Conservation (phyloP, 2,329 filamentous ascomycete species). For the Pseudocercospora eumusae region DNA sequence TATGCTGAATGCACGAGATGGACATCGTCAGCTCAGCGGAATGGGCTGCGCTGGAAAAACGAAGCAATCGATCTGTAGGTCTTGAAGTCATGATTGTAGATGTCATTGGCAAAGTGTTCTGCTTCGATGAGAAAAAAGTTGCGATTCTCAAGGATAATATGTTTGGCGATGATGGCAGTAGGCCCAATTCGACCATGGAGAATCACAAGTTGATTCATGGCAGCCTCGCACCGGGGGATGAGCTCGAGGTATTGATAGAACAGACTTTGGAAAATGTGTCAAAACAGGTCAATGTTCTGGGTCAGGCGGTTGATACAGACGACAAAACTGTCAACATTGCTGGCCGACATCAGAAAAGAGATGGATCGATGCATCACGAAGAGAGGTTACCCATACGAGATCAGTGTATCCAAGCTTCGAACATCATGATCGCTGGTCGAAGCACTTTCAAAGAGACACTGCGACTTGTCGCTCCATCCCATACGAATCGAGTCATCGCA, state of each 20-base stretch:
- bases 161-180: not conserved
- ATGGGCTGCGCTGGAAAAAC: conserved; percentile 46
- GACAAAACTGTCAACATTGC: conserved; percentile 37
- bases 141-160: conserved; percentile 34
- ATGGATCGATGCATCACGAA: conserved; percentile 28
- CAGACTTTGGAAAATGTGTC: not conserved
- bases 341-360: conserved; percentile 47
- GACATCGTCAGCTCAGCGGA: conserved; percentile 49
- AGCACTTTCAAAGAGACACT: conserved; percentile 51
- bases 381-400: conserved; percentile 15
- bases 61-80: conserved; percentile 42
- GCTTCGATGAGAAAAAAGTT: conserved; percentile 40
- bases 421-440: conserved; percentile 46
- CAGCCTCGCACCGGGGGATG: conserved; percentile 3
- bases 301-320: conserved; percentile 18
- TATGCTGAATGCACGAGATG: conserved; percentile 47
- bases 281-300: conserved; percentile 15
- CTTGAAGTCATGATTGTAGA: conserved; percentile 49
- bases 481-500: conserved; percentile 46
- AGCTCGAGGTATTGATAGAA: conserved; percentile 5
- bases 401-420: conserved; percentile 46
- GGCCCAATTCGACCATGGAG: conserved; percentile 1
- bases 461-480: conserved; percentile 45
- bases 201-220: conserved; percentile 7
- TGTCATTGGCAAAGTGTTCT: conserved; percentile 45